These are phyloP conservation scores for Letharia lupina DNA, from an alignment of 495 filamentous ascomycete species.

Conservation along the genomic window DNA sequence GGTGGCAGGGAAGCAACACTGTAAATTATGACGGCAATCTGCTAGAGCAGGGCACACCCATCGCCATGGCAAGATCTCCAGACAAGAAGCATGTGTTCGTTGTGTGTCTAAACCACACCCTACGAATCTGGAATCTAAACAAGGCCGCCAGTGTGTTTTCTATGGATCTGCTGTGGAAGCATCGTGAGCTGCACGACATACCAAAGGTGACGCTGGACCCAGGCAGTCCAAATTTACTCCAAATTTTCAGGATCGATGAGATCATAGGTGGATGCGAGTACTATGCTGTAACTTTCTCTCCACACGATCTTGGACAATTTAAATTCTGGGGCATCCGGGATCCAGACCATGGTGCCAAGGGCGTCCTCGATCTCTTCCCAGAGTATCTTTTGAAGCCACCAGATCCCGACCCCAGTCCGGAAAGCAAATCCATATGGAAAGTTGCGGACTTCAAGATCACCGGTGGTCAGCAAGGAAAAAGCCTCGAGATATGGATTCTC, in stretches of 20 bases:
- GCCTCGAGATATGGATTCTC: conserved; percentile 68
- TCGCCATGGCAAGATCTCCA: conserved; percentile 55
- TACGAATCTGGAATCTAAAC: conserved; percentile 77
- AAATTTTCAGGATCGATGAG: conserved; percentile 53
- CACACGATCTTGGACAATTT: conserved; percentile 78
- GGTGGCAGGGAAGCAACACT: conserved; percentile 57
- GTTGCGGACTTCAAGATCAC: conserved; percentile 74
- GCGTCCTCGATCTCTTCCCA: conserved; percentile 62
- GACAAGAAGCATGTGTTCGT: conserved; percentile 69
- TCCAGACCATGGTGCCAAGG: conserved; percentile 50
- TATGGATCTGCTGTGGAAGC: conserved; percentile 55
- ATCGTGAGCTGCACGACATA: conserved; percentile 47
- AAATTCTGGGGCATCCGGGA: conserved; percentile 84
- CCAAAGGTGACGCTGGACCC: conserved; percentile 70
- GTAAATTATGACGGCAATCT: conserved; percentile 56
- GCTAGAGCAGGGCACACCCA: conserved; percentile 56
- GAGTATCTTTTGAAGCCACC: conserved; percentile 54
- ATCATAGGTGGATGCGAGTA: conserved; percentile 52
- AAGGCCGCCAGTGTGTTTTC: conserved; percentile 63
- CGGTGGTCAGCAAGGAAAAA: conserved; percentile 36
- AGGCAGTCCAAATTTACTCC: conserved; percentile 59
- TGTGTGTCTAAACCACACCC: conserved; percentile 73
- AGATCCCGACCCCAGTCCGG: conserved; percentile 55
- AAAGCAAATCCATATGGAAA: conserved; percentile 75
- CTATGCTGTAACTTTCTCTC: conserved; percentile 76